Evolutionary conservation across 768 basidiomycete species (phyloP), one percentile per base, ranked within the genome.

Genomic region (Brasilioporus rufonigricans): DNA sequence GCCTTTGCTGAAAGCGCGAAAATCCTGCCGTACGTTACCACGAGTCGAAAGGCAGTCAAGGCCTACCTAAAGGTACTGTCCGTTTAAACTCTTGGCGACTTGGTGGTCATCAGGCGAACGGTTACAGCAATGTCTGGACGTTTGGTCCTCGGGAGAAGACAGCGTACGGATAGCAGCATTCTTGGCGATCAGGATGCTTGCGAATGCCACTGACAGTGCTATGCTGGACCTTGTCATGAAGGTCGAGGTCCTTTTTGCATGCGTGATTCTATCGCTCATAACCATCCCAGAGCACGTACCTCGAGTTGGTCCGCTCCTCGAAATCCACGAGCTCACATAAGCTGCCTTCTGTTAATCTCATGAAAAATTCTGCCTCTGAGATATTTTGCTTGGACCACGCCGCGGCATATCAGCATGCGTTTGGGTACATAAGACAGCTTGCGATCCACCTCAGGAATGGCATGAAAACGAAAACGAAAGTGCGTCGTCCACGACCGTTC

Each of bases 361-460:
- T 98, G 93, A 99, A 99, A 72, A 97, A 98, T 70, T 91, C 94
- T 7, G 96, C 95, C 0, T 89, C 91, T 1, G 94, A 97, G 66
- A 75, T 98, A 1, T 99, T 91, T 73, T 87, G 85, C 59, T 72
- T 93, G 48, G 79, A 89, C 63, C 87, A 86, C 56, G 77, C 80
- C 14, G 72, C 77, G 10, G 78, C 91, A 12, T 98, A 98, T 70
- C 93, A 94, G 63, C 94, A 97, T 64, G 93, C 93, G 3, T 99
- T 98, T 74, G 87, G 88, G 10, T 98, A 93, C 71, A 95, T 98
- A 60, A 86, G 97, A 39, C 92, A 94, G 69, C 83, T 99, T 31
- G 97, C 96, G 2, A 88, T 98, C 50, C 91, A 92, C 65, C 77
- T 99, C 38, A 77, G 97, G 50, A 91, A 89, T 64, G 91, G 91